Percentiles rank a stretch among this genome's conserved stretches.
These are phyloP conservation scores for Lepidopterella palustris DNA, from an alignment of 495 filamentous ascomycete species.

Conservation along the genomic window DNA sequence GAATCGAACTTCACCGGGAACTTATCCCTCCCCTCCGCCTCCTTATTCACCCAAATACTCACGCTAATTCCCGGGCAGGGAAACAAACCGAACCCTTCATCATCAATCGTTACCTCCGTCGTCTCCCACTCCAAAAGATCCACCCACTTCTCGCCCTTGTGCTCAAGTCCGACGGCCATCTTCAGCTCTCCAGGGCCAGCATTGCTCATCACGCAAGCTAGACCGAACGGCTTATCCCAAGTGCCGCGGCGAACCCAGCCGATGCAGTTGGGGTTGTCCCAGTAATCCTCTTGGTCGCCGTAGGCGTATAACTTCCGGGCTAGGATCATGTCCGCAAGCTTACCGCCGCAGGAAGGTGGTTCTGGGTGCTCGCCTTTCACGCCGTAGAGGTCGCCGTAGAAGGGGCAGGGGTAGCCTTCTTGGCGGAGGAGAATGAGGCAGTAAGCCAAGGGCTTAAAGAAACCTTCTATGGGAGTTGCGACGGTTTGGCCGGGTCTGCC, in stretches of 20 bases:
- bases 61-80: constrained; percentile 26
- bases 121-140: constrained; percentile 31
- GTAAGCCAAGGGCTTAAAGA: constrained; percentile 40
- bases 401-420: constrained; percentile 62
- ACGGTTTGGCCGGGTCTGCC: constrained; percentile 34
- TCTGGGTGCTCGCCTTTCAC: constrained; percentile 48
- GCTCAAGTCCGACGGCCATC: constrained; percentile 32
- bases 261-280: constrained; percentile 58
- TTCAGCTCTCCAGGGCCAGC: constrained; percentile 22
- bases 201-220: constrained; percentile 36
- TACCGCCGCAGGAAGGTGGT: constrained; percentile 53
- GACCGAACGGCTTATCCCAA: constrained; percentile 22
- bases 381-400: constrained; percentile 73
- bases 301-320: constrained; percentile 65
- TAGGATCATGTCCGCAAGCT: constrained; percentile 54
- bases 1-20: constrained; percentile 34
- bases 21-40: constrained; percentile 30
- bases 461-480: constrained; percentile 32
- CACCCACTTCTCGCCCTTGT: constrained; percentile 34
- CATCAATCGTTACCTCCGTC: constrained; percentile 34
- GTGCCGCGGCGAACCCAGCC: constrained; percentile 62
- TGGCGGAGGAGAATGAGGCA: constrained; percentile 56
- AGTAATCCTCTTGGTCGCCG: constrained; percentile 62
- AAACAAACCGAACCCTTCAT: constrained; percentile 34
- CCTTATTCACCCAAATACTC: constrained; percentile 34